Evolutionary conservation across 345 rosid genomes (phyloP), one percentile per base, ranked within the genome.

Genomic region (Lepidium africanum): DNA sequence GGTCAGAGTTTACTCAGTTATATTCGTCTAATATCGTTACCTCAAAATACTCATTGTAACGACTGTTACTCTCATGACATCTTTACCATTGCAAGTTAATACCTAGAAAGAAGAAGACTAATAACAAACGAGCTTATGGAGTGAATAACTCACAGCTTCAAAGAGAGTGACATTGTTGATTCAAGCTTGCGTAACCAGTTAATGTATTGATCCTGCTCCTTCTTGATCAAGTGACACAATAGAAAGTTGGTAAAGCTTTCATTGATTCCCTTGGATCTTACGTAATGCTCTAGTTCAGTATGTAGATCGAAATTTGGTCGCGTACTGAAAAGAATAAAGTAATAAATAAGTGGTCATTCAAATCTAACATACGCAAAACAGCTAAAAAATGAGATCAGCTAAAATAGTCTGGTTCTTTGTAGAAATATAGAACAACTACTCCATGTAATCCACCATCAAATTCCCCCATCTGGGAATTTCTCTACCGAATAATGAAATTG

Each of bases 201-300:
- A 71, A 84, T 79, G 14, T 90, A 90, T 65, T 92, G 96, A 25
- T 71, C 81, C 59, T 84, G 90, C 86, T 90, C 96, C 81, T 86
- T 92, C 75, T 81, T 78, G 77, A 76, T 85, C 46, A 90, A 63
- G 64, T 85, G 81, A 45, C 62, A 67, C 69, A 83, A 72, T 59
- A 92, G 82, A 76, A 80, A 85, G 71, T 81, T 82, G 7, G 85
- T 80, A 33, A 92, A 68, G 53, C 64, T 70, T 77, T 80, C 81
- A 43, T 72, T 76, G 2, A 92, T 75, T 65, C 96, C 98, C 78
- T 72, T 89, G 53, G 81, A 79, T 0, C 55, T 59, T 7, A 92
- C 76, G 70, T 90, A 90, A 7, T 75, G 75, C 81, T 70, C 65
- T 14, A 92, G 75, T 14, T 79, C 81, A 2, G 4, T 23, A 63